Evolutionary conservation across 768 basidiomycete genomes (phyloP).

Genomic region (Ramaria sp.): DNA sequence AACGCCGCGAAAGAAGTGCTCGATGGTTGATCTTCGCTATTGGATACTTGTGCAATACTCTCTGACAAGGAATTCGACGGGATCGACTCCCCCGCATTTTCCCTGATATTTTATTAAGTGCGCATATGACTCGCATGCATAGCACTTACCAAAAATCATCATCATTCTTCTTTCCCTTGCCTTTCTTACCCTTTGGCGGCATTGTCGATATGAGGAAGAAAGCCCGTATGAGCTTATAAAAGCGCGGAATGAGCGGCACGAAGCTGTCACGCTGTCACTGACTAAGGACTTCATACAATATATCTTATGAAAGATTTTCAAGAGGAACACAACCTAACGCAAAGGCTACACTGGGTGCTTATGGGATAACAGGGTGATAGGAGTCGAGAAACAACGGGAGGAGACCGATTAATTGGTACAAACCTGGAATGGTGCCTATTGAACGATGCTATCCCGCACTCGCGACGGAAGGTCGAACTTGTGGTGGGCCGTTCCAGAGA

Average conservation of each 20-base stretch:
- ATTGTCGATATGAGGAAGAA: conserved; percentile 17
- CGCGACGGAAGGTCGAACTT: neutral
- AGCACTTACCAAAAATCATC: conserved; percentile 65
- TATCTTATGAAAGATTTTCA: no score
- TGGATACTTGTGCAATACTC: conserved; percentile 23
- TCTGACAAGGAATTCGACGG: conserved; percentile 27
- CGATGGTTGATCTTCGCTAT: conserved; percentile 29
- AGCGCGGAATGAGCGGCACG: no score
- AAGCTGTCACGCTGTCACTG: neutral
- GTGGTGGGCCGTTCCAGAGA: conserved; percentile 4
- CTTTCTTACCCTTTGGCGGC: conserved; percentile 72
- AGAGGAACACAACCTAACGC: no score
- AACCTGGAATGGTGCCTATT: neutral
- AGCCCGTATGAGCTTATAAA: no score
- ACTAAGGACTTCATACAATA: no score
- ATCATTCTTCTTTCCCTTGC: conserved; percentile 76
- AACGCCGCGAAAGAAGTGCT: conserved; percentile 42
- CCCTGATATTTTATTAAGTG: conserved; percentile 32
- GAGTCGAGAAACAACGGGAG: no score
- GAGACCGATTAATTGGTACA: no score
- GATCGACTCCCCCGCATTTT: conserved; percentile 50
- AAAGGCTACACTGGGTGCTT: no score
- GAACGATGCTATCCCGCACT: neutral
- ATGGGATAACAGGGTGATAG: no score
- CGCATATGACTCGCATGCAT: conserved; percentile 10